phyloP scores from a whole-genome alignment of 176 grass and related monocot genomes.

The Ensete ventricosum region DNA sequence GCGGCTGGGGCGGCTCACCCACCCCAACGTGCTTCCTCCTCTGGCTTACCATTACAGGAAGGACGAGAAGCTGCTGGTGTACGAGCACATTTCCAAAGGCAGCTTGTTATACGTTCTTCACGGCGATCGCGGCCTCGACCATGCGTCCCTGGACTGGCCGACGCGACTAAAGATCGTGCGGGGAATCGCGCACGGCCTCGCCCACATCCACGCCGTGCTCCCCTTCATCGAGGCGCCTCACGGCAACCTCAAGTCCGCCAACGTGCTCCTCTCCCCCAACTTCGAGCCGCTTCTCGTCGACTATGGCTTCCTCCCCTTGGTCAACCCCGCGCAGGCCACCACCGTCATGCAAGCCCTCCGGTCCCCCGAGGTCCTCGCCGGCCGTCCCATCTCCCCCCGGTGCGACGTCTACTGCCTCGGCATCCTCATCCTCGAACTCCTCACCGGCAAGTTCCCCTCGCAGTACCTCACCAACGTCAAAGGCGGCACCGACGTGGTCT shows the following conservation, averaged over 20 bases:
- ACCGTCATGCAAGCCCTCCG: slow-evolving; percentile 37
- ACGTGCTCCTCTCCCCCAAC: slow-evolving; percentile 56
- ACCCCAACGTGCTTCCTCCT: slow-evolving; percentile 58
- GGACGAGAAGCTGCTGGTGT: slow-evolving; percentile 79
- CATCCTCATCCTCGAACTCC: slow-evolving; percentile 71
- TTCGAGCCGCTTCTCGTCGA: slow-evolving; percentile 78
- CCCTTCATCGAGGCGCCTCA: slow-evolving; percentile 40
- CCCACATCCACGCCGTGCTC: slow-evolving; percentile 49
- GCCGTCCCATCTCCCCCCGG: slow-evolving; percentile 30
- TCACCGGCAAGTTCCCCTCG: slow-evolving; percentile 79
- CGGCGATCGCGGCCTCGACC: slow-evolving; percentile 66
- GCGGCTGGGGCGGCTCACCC: slow-evolving; percentile 39
- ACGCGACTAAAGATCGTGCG: slow-evolving; percentile 44
- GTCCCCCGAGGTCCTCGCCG: slow-evolving; percentile 36
- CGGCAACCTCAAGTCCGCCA: slow-evolving; percentile 88
- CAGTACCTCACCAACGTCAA: slow-evolving; percentile 66
- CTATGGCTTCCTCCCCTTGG: slow-evolving; percentile 52
- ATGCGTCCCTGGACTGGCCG: slow-evolving; percentile 64
- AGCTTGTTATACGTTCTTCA: slow-evolving; percentile 79
- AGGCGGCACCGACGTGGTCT: slow-evolving; percentile 75
- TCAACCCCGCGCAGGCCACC: slow-evolving; percentile 22
- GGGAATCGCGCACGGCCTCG: slow-evolving; percentile 41
- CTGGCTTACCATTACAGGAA: slow-evolving; percentile 64
- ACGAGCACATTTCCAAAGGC: slow-evolving; percentile 75
- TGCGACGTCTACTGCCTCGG: slow-evolving; percentile 91